Evolutionary conservation across 306 rosid genomes (phyloP).

Genomic region (Lathyrus tuberosus): DNA sequence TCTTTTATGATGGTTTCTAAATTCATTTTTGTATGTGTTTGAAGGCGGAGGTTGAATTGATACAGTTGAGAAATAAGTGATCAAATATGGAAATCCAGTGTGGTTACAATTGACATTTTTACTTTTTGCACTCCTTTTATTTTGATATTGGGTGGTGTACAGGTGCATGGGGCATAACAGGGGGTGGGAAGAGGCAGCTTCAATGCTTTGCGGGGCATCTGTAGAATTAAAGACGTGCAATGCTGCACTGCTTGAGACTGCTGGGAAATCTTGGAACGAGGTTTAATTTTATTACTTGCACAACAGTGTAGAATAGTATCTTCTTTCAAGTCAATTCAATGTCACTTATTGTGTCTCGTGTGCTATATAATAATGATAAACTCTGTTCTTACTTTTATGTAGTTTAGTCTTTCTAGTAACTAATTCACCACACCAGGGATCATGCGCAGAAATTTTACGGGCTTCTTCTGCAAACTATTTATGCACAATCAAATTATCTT

Average conservation of each 20-base stretch:
- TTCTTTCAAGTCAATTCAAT: conserved; percentile 27
- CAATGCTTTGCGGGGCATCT: conserved; percentile 84
- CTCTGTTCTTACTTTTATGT: background rate
- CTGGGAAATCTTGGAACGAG: conserved; percentile 95
- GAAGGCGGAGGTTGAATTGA: conserved; percentile 17
- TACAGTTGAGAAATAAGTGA: conserved; percentile 25
- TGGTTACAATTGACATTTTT: conserved; percentile 11
- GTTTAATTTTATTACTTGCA: conserved; percentile 49
- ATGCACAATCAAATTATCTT: conserved; percentile 14
- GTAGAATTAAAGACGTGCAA: conserved; percentile 87
- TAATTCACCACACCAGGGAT: background rate
- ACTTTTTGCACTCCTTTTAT: conserved; percentile 8
- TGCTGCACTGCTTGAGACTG: conserved; percentile 88
- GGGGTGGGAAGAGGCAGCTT: conserved; percentile 99
- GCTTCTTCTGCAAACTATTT: conserved; percentile 11
- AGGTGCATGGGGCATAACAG: conserved; percentile 99
- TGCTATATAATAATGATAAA: conserved; percentile 7
- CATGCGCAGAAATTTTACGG: background rate
- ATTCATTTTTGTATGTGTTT: background rate
- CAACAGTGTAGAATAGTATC: background rate
- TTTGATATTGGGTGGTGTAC: conserved; percentile 41
- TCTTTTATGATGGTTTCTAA: conserved; percentile 24
- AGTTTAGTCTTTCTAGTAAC: conserved; percentile 17
- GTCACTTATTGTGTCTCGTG: conserved; percentile 10
- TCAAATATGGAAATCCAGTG: conserved; percentile 16